Evolutionary conservation across 2,329 filamentous ascomycete genomes (phyloP).

Genomic region (Exserohilum rostratum): DNA sequence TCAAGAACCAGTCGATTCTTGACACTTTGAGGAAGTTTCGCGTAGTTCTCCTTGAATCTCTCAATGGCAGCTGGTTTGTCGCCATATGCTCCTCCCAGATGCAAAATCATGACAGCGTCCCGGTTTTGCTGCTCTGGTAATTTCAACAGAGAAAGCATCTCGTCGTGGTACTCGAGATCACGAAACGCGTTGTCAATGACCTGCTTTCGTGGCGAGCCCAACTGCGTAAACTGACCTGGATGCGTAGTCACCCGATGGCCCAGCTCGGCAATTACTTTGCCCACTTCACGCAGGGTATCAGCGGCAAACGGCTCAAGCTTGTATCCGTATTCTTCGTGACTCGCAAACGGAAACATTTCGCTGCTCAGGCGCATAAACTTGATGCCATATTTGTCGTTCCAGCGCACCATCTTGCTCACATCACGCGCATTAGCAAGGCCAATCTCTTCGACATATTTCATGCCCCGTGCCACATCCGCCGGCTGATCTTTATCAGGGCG

Average conservation of each 20-base stretch:
- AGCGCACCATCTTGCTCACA: conserved; percentile 81
- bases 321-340: conserved; percentile 86
- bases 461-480: conserved; percentile 69
- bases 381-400: conserved; percentile 92
- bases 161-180: conserved; percentile 86
- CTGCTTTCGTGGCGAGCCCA: conserved; percentile 78
- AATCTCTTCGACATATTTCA: conserved; percentile 75
- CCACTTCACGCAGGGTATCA: conserved; percentile 75
- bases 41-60: conserved; percentile 79
- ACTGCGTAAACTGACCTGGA: conserved; percentile 87
- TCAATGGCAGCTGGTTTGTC: conserved; percentile 80
- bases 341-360: conserved; percentile 97
- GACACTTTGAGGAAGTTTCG: conserved; percentile 67
- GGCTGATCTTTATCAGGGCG: conserved; percentile 76
- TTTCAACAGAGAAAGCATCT: conserved; percentile 77
- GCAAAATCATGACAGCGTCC: conserved; percentile 92
- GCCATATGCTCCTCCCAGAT: conserved; percentile 90
- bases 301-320: conserved; percentile 82
- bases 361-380: conserved; percentile 91
- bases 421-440: conserved; percentile 84
- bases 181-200: conserved; percentile 79
- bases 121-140: conserved; percentile 78
- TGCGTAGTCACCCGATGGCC: conserved; percentile 89
- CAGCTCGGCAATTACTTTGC: conserved; percentile 75
- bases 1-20: conserved; percentile 86